Evolutionary conservation across 306 rosid species (phyloP).

Genomic region (Potentilla sterilis): DNA sequence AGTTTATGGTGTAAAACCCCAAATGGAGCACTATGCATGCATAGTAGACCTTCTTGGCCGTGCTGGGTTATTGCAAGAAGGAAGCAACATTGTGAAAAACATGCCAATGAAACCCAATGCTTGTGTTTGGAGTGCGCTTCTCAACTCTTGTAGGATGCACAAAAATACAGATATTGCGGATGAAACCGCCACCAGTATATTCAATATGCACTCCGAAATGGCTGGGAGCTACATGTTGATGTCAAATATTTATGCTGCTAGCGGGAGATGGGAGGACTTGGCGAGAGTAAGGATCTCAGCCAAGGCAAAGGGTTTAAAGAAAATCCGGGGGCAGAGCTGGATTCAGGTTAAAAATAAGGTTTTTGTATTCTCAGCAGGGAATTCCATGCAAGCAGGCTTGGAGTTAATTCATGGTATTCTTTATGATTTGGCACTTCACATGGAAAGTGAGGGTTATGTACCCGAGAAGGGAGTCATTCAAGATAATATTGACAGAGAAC

Average conservation of each 20-base stretch:
- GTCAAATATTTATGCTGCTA: conserved; percentile 73
- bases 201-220: conserved; percentile 34
- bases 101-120: conserved; percentile 79
- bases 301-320: conserved; percentile 63
- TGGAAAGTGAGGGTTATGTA: conserved; percentile 38
- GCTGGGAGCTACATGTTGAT: conserved; percentile 73
- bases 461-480: conserved; percentile 9
- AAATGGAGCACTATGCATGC: conserved; percentile 80
- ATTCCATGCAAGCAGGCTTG: conserved; percentile 36
- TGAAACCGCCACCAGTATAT: conserved; percentile 50
- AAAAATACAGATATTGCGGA: conserved; percentile 51
- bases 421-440: conserved; percentile 58
- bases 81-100: conserved; percentile 51
- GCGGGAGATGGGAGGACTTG: conserved; percentile 81
- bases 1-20: conserved; percentile 56
- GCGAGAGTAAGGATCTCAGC: conserved; percentile 73
- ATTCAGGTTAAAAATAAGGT: conserved; percentile 67
- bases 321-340: conserved; percentile 75
- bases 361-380: conserved; percentile 63
- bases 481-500: conserved; percentile 29
- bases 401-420: conserved; percentile 49
- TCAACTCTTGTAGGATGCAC: conserved; percentile 71
- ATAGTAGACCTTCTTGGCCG: conserved; percentile 84
- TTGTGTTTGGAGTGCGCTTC: conserved; percentile 72
- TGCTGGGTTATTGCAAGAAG: conserved; percentile 75